These are phyloP conservation scores for Corynespora cassiicola DNA, from an alignment of 2,329 filamentous ascomycete genomes.

Conservation along the genomic window DNA sequence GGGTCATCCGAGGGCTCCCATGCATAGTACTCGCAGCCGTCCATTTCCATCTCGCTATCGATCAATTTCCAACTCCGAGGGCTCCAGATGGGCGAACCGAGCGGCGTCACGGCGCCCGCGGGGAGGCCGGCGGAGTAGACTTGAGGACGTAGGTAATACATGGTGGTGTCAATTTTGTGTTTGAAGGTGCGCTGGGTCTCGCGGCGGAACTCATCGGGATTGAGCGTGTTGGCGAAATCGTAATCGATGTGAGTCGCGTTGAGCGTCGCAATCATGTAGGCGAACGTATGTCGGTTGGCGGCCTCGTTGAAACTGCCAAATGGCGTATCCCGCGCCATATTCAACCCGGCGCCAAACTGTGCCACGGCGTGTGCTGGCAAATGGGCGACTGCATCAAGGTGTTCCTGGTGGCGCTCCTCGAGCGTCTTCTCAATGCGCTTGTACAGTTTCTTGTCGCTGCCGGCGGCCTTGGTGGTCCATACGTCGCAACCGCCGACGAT, in stretches of 20 bases:
- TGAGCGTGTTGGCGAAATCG: constrained; percentile 91
- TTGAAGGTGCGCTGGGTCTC: constrained; percentile 84
- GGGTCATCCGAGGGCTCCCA: constrained; percentile 90
- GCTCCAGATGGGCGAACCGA: constrained; percentile 73
- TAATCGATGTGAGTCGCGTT: constrained; percentile 97
- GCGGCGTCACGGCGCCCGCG: constrained; percentile 56
- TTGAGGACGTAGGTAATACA: constrained; percentile 81
- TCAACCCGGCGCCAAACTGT: constrained; percentile 69
- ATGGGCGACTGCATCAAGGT: constrained; percentile 84
- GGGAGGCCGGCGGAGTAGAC: constrained; percentile 50
- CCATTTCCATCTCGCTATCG: constrained; percentile 92
- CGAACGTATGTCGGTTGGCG: constrained; percentile 88
- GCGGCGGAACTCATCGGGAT: constrained; percentile 87
- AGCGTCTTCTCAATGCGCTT: constrained; percentile 92
- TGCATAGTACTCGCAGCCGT: constrained; percentile 87
- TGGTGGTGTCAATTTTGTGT: constrained; percentile 81
- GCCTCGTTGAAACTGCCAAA: constrained; percentile 91
- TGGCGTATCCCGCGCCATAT: constrained; percentile 85
- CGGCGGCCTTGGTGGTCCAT: constrained; percentile 96
- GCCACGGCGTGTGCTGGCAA: constrained; percentile 82
- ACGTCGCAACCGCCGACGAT: constrained; percentile 94
- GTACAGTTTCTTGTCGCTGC: constrained; percentile 95
- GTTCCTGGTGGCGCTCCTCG: constrained; percentile 87
- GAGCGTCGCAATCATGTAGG: constrained; percentile 93
- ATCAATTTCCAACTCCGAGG: constrained; percentile 91